Conservation (phyloP, 2,329 filamentous ascomycete species). For the Neobulgaria alba region DNA sequence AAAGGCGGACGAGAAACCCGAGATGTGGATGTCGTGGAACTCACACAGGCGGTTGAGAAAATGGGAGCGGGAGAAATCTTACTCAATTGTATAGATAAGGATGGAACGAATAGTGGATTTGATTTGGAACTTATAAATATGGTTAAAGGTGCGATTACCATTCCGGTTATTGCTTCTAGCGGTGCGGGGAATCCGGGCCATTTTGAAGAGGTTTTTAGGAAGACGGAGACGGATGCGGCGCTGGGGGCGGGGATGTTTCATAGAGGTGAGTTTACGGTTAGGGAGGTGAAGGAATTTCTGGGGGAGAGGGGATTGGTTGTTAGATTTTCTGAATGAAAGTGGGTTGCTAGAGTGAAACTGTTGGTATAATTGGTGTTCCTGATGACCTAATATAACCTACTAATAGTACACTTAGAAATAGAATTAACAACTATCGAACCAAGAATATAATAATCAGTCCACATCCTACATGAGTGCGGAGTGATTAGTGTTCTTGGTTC, state of each 20-base stretch:
- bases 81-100: conserved; percentile 95
- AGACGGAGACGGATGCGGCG: conserved; percentile 84
- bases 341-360: too few relatives aligned
- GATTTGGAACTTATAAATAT: conserved; percentile 85
- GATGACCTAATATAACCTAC: too few relatives aligned
- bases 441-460: too few relatives aligned
- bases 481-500: too few relatives aligned
- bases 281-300: conserved; percentile 83
- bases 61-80: conserved; percentile 94
- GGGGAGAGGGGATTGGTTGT: conserved; percentile 63
- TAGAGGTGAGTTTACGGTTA: conserved; percentile 87
- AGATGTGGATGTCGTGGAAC: conserved; percentile 84
- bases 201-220: conserved; percentile 81
- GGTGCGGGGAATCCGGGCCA: conserved; percentile 82
- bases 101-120: conserved; percentile 90
- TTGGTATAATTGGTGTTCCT: too few relatives aligned
- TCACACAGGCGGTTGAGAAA: conserved; percentile 81
- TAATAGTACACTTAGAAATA: too few relatives aligned
- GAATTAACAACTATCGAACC: too few relatives aligned
- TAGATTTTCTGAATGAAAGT: conserved; percentile 58
- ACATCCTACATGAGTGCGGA: too few relatives aligned
- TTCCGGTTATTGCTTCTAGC: conserved; percentile 91
- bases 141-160: conserved; percentile 78
- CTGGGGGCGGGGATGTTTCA: conserved; percentile 98
- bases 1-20: conserved; percentile 92